phyloP scores from a whole-genome alignment of 2,329 filamentous ascomycete species.

The Capronia coronata region DNA sequence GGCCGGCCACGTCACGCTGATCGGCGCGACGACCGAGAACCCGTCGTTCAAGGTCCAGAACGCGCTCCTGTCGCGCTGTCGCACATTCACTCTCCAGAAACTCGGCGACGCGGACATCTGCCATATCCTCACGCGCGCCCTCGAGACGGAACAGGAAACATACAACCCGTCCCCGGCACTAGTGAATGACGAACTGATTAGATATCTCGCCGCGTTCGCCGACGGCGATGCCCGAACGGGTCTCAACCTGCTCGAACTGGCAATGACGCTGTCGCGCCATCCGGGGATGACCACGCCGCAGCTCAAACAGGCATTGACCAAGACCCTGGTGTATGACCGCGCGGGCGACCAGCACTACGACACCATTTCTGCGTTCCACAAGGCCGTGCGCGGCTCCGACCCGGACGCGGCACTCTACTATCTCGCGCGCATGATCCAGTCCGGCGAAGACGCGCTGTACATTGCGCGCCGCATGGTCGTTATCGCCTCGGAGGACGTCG shows the following conservation, averaged over 20 bases:
- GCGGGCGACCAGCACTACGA: conserved; percentile 97
- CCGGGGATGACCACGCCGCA: conserved; percentile 63
- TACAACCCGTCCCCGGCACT: conserved; percentile 49
- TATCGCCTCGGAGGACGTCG: conserved; percentile 89
- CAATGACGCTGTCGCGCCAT: conserved; percentile 61
- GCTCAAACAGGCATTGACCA: conserved; percentile 77
- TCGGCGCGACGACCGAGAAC: conserved; percentile 95
- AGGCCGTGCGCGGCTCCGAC: conserved; percentile 81
- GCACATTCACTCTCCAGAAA: conserved; percentile 79
- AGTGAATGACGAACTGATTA: conserved; percentile 68
- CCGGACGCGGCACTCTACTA: conserved; percentile 89
- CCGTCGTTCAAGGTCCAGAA: conserved; percentile 88
- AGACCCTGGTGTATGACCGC: conserved; percentile 89
- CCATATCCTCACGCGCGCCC: conserved; percentile 68
- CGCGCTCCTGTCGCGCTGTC: conserved; percentile 79
- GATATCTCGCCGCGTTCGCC: conserved; percentile 76
- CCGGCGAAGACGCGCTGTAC: conserved; percentile 87
- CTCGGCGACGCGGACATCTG: conserved; percentile 66
- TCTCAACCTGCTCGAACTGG: conserved; percentile 84
- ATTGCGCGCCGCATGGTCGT: conserved; percentile 90
- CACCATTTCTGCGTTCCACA: conserved; percentile 94
- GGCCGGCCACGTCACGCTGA: conserved; percentile 79
- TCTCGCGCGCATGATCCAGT: conserved; percentile 89
- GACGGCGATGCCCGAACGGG: conserved; percentile 92
- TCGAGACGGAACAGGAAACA: conserved; percentile 45